Conservation (phyloP, 2,329 filamentous ascomycete genomes). For the Calonectria crousiana region DNA sequence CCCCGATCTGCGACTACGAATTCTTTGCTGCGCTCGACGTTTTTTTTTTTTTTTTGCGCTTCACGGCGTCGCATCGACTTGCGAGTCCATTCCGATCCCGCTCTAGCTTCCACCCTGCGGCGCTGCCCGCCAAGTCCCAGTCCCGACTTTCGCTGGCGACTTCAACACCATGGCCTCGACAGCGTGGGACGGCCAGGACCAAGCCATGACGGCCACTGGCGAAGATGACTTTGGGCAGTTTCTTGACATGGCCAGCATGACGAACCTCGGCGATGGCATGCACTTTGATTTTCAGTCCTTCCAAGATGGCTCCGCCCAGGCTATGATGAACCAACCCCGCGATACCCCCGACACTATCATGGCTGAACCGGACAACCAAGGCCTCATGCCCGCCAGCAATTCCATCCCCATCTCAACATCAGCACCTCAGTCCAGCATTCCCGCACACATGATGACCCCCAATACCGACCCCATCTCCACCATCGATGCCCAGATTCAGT, state of each 20-base stretch:
- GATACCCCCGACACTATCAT: conserved; percentile 52
- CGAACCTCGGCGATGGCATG: conserved; percentile 64
- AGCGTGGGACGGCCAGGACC: conserved; percentile 69
- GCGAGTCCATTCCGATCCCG: conserved; percentile 26
- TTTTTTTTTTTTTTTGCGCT: neutral
- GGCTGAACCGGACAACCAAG: conserved; percentile 47
- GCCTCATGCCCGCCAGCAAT: conserved; percentile 46
- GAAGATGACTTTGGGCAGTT: conserved; percentile 76
- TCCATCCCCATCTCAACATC: conserved; percentile 61
- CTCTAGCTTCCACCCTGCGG: conserved; percentile 26
- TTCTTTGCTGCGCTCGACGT: neutral
- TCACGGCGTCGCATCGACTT: conserved; percentile 18
- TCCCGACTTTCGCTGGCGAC: conserved; percentile 30
- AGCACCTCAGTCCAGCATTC: conserved; percentile 58
- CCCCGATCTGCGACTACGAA: conserved; percentile 14
- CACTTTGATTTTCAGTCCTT: conserved; percentile 73
- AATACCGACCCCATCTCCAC: conserved; percentile 67
- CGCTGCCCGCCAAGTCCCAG: conserved; percentile 21
- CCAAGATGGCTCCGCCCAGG: conserved; percentile 53
- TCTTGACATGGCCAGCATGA: conserved; percentile 70
- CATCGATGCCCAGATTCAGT: conserved; percentile 75
- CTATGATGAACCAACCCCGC: conserved; percentile 46
- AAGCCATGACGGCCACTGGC: conserved; percentile 61
- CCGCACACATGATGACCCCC: conserved; percentile 58
- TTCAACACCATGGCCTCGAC: conserved; percentile 64